Base-by-base conservation (phyloP, 2,329 filamentous ascomycete genomes). In the Verticillium nubilum region DNA sequence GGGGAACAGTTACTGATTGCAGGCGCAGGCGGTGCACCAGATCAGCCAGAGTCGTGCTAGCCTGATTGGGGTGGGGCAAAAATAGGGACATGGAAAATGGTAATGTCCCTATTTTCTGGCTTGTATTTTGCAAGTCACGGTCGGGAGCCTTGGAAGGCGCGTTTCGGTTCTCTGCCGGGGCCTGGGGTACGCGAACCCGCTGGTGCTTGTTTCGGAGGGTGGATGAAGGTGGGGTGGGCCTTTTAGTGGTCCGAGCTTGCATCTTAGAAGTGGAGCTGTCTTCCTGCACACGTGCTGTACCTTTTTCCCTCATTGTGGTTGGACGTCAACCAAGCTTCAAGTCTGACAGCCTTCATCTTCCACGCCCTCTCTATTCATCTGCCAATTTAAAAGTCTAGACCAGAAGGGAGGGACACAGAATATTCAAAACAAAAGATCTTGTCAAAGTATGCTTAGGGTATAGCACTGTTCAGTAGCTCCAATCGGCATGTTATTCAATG, bases 1-100 rank as follows among this genome's bases (percentile, higher is more conserved):
- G 63, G 62, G 63, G 57, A 58, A 54, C 19, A 50, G 62, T 59
- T 61, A 59, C 62, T 62, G 63, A 65, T 64, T 63, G 63, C 42
- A 47, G 42, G 42, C 59, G 62, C 62, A 57, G 50, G 54, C 28
- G 54, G 25, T 56, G 52, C 58, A 50, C 55, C 52, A 47, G 60
- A 67, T 65, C 61, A 62, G 59, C 59, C 61, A 33, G 54, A 31
- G 28, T 42, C 19, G 35, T 56, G 61, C 66, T 67, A 67, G 59
- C 59, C 66, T 61, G 57, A 42, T 62, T 67, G 56, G 27, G 66
- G 66, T 19, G 60, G 57, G 61, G 54, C 29, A 37, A 65, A 64
- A 60, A 58, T 54, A 56, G n/a, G 42, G 42, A 47, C 42, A n/a
- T 47, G 54, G 58, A 59, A 63, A 62, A 61, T 59, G 59, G 62